A percentile compares a stretch with the other conserved stretches of the same genome.
Evolutionary conservation across 164 flowering plant species (phyloP).

Genomic region (Magnolia officinalis): DNA sequence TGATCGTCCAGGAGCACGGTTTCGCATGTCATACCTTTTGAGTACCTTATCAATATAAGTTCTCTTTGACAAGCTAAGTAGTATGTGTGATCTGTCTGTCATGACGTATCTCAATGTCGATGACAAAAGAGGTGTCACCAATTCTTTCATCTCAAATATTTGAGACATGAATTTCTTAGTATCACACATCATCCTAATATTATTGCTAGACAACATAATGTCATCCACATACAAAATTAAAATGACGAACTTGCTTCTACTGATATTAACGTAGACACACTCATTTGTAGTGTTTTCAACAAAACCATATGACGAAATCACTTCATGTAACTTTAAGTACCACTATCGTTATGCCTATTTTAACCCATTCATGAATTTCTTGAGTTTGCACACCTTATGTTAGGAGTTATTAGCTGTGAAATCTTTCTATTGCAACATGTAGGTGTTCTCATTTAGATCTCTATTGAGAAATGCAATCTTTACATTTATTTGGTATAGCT

Average conservation of each 20-base stretch:
- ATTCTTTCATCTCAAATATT: too few relatives aligned
- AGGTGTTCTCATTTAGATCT: too few relatives aligned
- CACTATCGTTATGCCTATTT: neutral
- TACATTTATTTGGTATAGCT: too few relatives aligned
- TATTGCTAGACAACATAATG: neutral
- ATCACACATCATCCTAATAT: neutral
- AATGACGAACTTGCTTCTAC: neutral
- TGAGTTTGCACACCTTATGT: too few relatives aligned
- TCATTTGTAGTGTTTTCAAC: neutral
- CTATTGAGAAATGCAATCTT: too few relatives aligned
- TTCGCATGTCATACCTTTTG: neutral
- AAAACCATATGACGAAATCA: neutral
- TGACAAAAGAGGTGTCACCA: neutral
- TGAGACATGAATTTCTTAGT: neutral
- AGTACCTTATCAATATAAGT: neutral
- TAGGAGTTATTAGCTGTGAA: too few relatives aligned
- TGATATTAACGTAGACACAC: neutral
- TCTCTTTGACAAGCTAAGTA: neutral
- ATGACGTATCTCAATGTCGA: neutral
- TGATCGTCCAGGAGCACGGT: neutral
- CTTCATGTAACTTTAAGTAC: neutral
- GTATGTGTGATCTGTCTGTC: neutral
- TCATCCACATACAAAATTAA: neutral
- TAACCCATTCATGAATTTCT: too few relatives aligned
- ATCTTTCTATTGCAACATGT: too few relatives aligned